Conservation (phyloP, 306 rosid species). For the Acacia acuminata region DNA sequence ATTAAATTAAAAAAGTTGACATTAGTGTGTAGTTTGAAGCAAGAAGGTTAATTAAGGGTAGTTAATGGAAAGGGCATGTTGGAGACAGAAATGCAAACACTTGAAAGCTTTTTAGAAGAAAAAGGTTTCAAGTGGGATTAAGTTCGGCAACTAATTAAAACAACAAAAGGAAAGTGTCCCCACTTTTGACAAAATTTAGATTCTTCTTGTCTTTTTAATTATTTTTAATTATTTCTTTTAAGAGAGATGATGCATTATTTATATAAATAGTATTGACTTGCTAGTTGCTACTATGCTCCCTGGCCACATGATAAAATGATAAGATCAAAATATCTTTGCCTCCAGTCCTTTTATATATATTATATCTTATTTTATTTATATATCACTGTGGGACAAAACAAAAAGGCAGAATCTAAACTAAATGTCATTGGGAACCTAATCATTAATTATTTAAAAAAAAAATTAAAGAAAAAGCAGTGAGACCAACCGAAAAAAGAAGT, state of each 20-base stretch:
- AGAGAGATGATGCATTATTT: background rate
- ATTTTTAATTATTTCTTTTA: background rate
- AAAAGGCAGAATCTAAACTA: conserved; percentile 44
- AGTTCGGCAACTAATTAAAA: conserved; percentile 47
- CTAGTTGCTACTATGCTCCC: conserved; percentile 25
- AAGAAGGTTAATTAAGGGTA: conserved; percentile 10
- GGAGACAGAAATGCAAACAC: conserved; percentile 38
- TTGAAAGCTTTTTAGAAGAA: conserved; percentile 39
- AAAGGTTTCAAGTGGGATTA: conserved; percentile 48
- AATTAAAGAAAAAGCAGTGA: conserved; percentile 15
- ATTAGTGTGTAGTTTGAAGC: conserved; percentile 16
- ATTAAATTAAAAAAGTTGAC: conserved; percentile 4
- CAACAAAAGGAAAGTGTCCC: conserved; percentile 41
- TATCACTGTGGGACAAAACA: conserved; percentile 36
- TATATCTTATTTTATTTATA: background rate
- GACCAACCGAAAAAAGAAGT: background rate
- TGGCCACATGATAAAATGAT: conserved; percentile 41
- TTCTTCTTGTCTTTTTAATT: conserved; percentile 27
- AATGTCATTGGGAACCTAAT: conserved; percentile 32
- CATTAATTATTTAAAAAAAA: conserved; percentile 27
- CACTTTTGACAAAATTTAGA: conserved; percentile 53
- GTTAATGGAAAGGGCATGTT: conserved; percentile 29
- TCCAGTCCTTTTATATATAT: background rate
- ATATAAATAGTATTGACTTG: conserved; percentile 27
- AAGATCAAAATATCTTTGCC: conserved; percentile 36